These are phyloP conservation scores for Geranium brycei DNA, from an alignment of 345 rosid species.

Conservation along the genomic window DNA sequence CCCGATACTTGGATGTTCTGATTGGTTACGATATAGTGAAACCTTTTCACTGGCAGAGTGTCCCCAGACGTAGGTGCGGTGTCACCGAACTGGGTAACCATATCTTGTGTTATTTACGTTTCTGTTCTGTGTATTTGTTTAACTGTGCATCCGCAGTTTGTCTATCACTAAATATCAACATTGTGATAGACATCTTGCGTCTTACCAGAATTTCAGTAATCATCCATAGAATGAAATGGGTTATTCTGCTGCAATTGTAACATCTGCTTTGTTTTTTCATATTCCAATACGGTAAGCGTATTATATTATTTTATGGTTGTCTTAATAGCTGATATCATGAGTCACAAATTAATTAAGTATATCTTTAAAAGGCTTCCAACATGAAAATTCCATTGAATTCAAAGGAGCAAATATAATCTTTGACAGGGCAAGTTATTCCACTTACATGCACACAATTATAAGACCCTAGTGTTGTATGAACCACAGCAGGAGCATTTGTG, in stretches of 20 bases:
- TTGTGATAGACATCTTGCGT: no score
- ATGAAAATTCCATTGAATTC: background rate
- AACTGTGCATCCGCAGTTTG: no score
- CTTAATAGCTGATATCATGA: background rate
- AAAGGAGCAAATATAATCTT: background rate
- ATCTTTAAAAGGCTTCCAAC: background rate
- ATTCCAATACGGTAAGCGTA: background rate
- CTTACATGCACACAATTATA: slow-evolving; percentile 14
- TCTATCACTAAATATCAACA: no score
- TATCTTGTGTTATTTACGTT: no score
- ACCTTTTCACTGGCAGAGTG: no score
- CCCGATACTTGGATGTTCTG: no score
- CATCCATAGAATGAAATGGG: background rate
- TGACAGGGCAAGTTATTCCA: background rate
- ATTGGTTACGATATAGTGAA: no score
- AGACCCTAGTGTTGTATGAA: slow-evolving; percentile 56
- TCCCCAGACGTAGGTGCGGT: no score
- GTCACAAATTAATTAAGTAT: background rate
- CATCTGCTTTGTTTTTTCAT: background rate
- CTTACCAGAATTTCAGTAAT: no score
- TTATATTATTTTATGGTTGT: background rate
- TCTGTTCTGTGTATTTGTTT: no score
- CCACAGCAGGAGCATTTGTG: slow-evolving; percentile 51
- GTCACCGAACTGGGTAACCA: no score
- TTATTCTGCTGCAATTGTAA: background rate